phyloP scores from a whole-genome alignment of 1,284 basidiomycete genomes.

The Sporisorium scitamineum region DNA sequence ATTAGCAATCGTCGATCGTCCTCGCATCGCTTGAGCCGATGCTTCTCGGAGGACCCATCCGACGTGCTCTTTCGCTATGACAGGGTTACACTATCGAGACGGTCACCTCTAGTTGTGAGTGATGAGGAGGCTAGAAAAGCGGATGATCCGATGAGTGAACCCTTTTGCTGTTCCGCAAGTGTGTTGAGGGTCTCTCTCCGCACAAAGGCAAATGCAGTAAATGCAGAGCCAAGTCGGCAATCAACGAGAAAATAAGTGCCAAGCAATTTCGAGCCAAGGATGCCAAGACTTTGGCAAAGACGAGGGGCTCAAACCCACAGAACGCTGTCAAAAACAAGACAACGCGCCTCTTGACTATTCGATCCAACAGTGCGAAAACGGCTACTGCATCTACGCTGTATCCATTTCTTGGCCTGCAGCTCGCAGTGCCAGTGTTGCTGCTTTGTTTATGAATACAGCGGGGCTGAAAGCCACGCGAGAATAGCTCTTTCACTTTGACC shows the following conservation, averaged over 20 bases:
- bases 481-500: background rate
- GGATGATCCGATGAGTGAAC: slow-evolving; percentile 4
- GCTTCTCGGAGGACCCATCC: background rate
- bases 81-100: background rate
- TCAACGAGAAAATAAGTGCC: slow-evolving; percentile 7
- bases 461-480: slow-evolving; percentile 7
- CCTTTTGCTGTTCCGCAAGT: background rate
- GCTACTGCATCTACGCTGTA: background rate
- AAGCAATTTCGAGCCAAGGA: slow-evolving; percentile 21
- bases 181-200: slow-evolving; percentile 7
- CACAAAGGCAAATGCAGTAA: background rate
- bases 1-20: background rate
- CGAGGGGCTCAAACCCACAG: slow-evolving; percentile 1
- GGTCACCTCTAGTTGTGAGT: background rate
- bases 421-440: background rate
- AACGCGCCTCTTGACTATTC: background rate
- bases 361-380: slow-evolving; percentile 13
- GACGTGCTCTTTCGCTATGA: background rate
- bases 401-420: slow-evolving; percentile 3
- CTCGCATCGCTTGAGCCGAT: background rate
- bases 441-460: background rate
- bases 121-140: background rate
- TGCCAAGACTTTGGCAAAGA: slow-evolving; percentile 29
- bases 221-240: slow-evolving; percentile 3
- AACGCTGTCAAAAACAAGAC: background rate